Base-by-base conservation (phyloP, 352 stramenopile species). In the Globisporangium mamillatum region DNA sequence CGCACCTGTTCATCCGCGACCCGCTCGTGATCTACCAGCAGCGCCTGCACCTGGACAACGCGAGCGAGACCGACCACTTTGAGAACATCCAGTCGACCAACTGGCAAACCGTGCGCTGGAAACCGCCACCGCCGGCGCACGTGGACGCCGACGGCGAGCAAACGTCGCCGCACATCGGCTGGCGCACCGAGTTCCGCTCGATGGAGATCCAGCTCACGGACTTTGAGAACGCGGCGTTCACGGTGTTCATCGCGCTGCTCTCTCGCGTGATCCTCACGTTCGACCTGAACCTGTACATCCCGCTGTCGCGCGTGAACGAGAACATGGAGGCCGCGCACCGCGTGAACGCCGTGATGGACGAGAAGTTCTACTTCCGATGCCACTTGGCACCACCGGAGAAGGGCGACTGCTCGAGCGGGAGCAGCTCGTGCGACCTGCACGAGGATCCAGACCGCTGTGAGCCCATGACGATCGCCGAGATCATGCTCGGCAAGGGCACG, bases 11-110 rank as follows among this genome's bases (percentile, higher is more conserved):
- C 71, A 98, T 99, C 69, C 92, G 98, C 69, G 98, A 99, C 84
- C 97, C 97, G 60, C 80, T 99, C 9, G 97, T 99, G 29, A 95
- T 97, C 62, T 98, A 97, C 83, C 60, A 94, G 69, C 90, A 98
- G 72, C 90, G 91, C 8, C 70, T 96, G 68, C 85, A 96, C 64
- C 53, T 96, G 48, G 84, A 95, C 69, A 89, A 96, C 69, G 78
- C 81, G 58, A 82, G 65, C 48, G 86, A 91, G 71, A 94, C 89
- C 16, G 97, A 99, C 69, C 97, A 99, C 76, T 99, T 99, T 77
- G 97, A 99, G 80, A 99, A 98, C 76, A 99, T 99, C 69, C 98
- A 99, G 87, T 99, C 93, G 73, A 99, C 98, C 25, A 99, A 99
- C 76, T 99, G 98, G 98, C 97, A 99, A 88, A 99, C 95, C n/a